Evolutionary conservation across 352 stramenopile species (phyloP).

Genomic region (Globisporangium canariense): DNA sequence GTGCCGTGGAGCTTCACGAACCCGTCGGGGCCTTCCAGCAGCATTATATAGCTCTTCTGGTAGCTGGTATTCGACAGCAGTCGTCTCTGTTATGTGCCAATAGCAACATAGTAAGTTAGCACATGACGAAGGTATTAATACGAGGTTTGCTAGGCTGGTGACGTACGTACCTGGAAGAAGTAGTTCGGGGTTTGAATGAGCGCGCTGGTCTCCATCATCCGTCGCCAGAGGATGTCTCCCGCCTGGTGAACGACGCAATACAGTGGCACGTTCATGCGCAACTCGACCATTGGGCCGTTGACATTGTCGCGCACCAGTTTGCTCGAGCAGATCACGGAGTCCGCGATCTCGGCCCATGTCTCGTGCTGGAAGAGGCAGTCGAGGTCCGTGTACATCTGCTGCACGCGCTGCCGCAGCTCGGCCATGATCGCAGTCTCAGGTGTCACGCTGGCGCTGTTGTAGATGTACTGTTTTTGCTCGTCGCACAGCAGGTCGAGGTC

Average conservation of each 20-base stretch:
- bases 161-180: constrained; percentile 1
- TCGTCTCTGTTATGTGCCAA: not conserved
- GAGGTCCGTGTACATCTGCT: not conserved
- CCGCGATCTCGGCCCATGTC: not conserved
- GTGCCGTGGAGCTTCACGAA: constrained; percentile 2
- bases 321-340: not conserved
- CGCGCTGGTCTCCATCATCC: not conserved
- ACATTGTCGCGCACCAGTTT: not conserved
- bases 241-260: not conserved
- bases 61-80: constrained; percentile 1
- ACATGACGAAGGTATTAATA: too few relatives aligned
- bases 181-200: constrained; percentile 17
- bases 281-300: not conserved
- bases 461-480: constrained; percentile 1
- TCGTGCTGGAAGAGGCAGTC: not conserved
- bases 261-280: constrained; percentile 18
- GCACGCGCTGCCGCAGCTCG: not conserved
- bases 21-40: not conserved
- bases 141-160: not conserved
- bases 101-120: too few relatives aligned
- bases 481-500: constrained; percentile 1
- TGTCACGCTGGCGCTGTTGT: not conserved
- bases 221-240: not conserved
- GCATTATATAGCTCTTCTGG: constrained; percentile 10
- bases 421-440: not conserved